phyloP scores from a whole-genome alignment of 192 early-diverging fungal genomes.

The Lobosporangium transversale region DNA sequence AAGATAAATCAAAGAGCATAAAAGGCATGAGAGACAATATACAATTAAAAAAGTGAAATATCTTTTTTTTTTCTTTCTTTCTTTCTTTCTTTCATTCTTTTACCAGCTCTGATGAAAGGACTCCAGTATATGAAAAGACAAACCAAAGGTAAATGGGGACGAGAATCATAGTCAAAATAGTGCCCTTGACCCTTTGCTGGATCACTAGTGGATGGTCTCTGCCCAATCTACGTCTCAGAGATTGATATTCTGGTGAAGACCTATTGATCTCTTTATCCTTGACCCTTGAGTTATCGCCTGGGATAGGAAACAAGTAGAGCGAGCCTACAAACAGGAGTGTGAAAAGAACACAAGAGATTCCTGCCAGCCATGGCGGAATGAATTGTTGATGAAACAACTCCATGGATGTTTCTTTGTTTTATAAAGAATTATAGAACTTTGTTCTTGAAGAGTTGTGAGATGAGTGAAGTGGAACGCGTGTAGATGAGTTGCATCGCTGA shows the following conservation, averaged over 20 bases:
- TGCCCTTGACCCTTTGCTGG: slow-evolving; percentile 58
- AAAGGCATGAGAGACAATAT: too few relatives aligned
- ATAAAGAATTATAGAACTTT: too few relatives aligned
- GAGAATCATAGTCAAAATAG: slow-evolving; percentile 52
- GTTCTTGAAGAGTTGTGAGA: too few relatives aligned
- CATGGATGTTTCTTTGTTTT: background rate
- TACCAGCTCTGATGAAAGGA: slow-evolving; percentile 19
- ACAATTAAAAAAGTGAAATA: too few relatives aligned
- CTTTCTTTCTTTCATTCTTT: background rate
- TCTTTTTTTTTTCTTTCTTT: background rate
- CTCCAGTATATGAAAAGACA: slow-evolving; percentile 17
- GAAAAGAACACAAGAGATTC: slow-evolving; percentile 56
- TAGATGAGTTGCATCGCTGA: too few relatives aligned
- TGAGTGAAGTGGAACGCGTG: too few relatives aligned
- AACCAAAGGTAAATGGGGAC: slow-evolving; percentile 47
- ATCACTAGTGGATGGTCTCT: slow-evolving; percentile 68
- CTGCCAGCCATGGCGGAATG: slow-evolving; percentile 48
- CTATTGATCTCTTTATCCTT: background rate
- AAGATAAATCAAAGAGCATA: slow-evolving; percentile 21
- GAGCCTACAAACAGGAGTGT: slow-evolving; percentile 64
- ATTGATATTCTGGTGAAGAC: background rate
- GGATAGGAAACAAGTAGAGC: slow-evolving; percentile 60
- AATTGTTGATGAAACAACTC: background rate
- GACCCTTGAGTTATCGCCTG: background rate
- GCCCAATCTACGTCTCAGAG: background rate